A percentile compares a stretch with the other conserved stretches of the same genome.
Conservation (phyloP, 345 rosid genomes). For the Clarkia xantiana region DNA sequence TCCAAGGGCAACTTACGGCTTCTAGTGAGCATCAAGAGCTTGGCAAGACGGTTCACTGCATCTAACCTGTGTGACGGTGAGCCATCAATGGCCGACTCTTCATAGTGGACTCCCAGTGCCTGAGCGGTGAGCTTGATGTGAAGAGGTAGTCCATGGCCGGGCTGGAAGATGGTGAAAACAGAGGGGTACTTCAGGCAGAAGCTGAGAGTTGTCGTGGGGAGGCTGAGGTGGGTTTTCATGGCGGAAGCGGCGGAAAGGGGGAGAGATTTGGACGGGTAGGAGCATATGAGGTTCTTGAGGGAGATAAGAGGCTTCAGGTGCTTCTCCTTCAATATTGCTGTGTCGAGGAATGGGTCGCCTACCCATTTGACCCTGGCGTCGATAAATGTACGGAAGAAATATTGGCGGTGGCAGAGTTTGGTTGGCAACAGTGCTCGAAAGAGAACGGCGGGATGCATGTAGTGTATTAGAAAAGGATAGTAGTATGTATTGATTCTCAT, state of each 20-base stretch:
- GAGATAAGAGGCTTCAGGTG: constrained; percentile 42
- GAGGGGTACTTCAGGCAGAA: constrained; percentile 36
- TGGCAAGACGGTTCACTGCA: constrained; percentile 33
- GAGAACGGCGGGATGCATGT: too few species aligned
- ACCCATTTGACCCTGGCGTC: constrained; percentile 69
- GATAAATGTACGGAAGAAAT: constrained; percentile 31
- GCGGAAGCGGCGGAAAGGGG: constrained; percentile 51
- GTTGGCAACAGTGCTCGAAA: neutral
- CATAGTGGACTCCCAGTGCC: constrained; percentile 31
- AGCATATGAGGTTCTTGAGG: constrained; percentile 46
- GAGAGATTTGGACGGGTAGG: constrained; percentile 39
- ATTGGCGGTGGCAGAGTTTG: constrained; percentile 2
- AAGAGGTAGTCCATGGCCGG: constrained; percentile 49
- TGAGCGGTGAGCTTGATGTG: constrained; percentile 49
- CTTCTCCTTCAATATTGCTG: constrained; percentile 38
- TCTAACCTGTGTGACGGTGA: constrained; percentile 17
- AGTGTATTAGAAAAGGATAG: too few species aligned
- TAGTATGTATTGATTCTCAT: too few species aligned
- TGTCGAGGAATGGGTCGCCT: constrained; percentile 44
- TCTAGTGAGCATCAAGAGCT: constrained; percentile 51
- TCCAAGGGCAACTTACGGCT: constrained; percentile 34
- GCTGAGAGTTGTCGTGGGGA: constrained; percentile 22
- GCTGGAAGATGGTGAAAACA: constrained; percentile 52
- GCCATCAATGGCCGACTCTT: constrained; percentile 36
- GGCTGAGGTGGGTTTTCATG: constrained; percentile 40